Evolutionary conservation across 2,329 filamentous ascomycete genomes (phyloP), one percentile per base, ranked within the genome.

Genomic region (Blumeriella jaapii): DNA sequence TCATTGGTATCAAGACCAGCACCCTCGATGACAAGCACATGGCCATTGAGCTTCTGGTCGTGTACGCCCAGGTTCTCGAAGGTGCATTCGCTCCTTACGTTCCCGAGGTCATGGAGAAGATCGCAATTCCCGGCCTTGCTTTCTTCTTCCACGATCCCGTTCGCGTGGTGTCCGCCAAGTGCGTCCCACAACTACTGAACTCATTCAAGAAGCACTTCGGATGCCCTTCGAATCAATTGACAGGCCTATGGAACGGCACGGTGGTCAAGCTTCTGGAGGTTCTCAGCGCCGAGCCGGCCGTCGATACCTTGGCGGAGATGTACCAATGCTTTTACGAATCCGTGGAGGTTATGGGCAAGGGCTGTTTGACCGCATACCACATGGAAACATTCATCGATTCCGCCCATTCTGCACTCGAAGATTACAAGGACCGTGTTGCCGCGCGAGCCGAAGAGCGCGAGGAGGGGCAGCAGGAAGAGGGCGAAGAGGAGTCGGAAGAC

Each of bases 101-200:
- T 34, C 69, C 78, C 28, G 80, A 93, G 41, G 93, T 94, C 39
- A 91, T 96, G 82, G 85, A 94, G 59, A 91, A 91, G 62, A 93
- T 98, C 55, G 89, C 87, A 2, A 67, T 98, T 14, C 89, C 91
- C 6, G 86, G 91, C 13, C 71, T 98, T 30, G 83, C 86, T 3
- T 98, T 98, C 69, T 98, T 96, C 69, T 98, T 98, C 74, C 91
- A 98, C 60, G 91, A 98, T 55, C 89, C 91, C 0, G 91, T 96
- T 38, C 78, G 91, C 35, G 89, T 93, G 34, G 87, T 93, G 22
- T 93, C 91, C 4, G 89, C 91, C 16, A 94, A 94, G 62, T 77
- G 93, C 49, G 83, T 98, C 5, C 91, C 91, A 11, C 84, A 93
- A 57, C 74, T 98, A 11, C 71, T 98, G 29, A 91, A 85, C 57